Evolutionary conservation across 352 stramenopile genomes (phyloP).

Genomic region (Phytophthora tubulina): DNA sequence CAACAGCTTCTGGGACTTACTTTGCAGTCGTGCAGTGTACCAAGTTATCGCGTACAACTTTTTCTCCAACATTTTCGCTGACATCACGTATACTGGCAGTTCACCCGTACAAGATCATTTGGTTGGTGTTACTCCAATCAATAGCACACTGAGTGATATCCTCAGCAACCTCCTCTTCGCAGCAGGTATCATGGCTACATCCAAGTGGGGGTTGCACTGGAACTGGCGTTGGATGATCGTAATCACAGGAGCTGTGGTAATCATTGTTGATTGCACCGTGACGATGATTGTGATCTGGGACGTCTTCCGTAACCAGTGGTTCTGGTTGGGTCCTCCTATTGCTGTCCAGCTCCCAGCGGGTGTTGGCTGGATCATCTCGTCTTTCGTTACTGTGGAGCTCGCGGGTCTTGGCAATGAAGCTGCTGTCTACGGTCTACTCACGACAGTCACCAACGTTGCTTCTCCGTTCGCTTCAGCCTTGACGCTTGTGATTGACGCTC

Average conservation of each 20-base stretch:
- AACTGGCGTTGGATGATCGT: conserved; percentile 30
- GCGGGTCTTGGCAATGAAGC: conserved; percentile 33
- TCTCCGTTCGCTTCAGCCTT: conserved; percentile 12
- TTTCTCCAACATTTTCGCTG: conserved; percentile 12
- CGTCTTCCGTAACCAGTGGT: neutral
- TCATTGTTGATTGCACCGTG: conserved; percentile 8
- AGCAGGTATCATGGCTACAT: conserved; percentile 25
- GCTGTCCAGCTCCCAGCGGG: conserved; percentile 23
- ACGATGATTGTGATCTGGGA: conserved; percentile 3
- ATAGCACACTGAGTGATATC: conserved; percentile 25
- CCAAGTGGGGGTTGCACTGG: conserved; percentile 29
- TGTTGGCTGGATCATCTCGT: conserved; percentile 39
- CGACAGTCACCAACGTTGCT: conserved; percentile 30
- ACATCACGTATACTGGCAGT: conserved; percentile 20
- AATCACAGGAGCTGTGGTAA: conserved; percentile 3
- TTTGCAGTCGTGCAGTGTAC: conserved; percentile 18
- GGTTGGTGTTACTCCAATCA: conserved; percentile 21
- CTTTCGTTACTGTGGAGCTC: conserved; percentile 44
- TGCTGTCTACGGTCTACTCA: conserved; percentile 18
- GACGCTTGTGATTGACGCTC: conserved; percentile 15
- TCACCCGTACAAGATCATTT: conserved; percentile 11
- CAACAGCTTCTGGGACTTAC: conserved; percentile 2
- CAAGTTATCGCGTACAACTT: conserved; percentile 22
- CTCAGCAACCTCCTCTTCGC: conserved; percentile 19
- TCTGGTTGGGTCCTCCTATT: conserved; percentile 22